A percentile compares a stretch with the other conserved stretches of the same genome.
Evolutionary conservation across 371 early-diverging fungal species (phyloP).

Genomic region (Lichtheimia hyalospora): DNA sequence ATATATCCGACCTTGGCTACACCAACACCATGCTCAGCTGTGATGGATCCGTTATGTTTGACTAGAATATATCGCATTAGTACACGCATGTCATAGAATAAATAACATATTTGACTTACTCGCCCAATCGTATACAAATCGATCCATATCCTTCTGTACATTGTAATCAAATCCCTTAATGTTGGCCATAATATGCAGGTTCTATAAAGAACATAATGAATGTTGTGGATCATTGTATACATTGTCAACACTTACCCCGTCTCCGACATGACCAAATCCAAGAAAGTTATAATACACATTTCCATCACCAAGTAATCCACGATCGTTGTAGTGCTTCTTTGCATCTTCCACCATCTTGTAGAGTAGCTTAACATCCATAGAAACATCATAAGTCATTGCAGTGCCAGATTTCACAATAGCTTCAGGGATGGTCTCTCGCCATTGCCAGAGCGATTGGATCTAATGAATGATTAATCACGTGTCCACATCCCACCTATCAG

Average conservation of each 20-base stretch:
- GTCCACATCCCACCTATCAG: background rate
- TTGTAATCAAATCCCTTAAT: constrained; percentile 43
- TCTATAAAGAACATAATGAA: constrained; percentile 28
- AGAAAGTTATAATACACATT: constrained; percentile 45
- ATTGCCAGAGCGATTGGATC: constrained; percentile 60
- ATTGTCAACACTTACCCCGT: constrained; percentile 35
- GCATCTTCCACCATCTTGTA: constrained; percentile 68
- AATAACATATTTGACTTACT: constrained; percentile 19
- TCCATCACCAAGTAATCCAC: constrained; percentile 43
- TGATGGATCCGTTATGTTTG: constrained; percentile 56
- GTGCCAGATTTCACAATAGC: constrained; percentile 63
- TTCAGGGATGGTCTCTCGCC: constrained; percentile 81
- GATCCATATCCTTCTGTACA: constrained; percentile 22
- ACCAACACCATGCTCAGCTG: constrained; percentile 53
- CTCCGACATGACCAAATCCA: constrained; percentile 80
- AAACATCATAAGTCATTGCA: constrained; percentile 79
- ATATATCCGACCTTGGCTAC: constrained; percentile 31
- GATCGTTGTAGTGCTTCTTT: constrained; percentile 44
- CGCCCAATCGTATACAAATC: constrained; percentile 67
- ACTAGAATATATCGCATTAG: constrained; percentile 14
- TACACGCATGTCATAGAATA: background rate
- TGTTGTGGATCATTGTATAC: background rate
- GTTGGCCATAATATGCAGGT: constrained; percentile 81
- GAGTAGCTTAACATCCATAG: constrained; percentile 65
- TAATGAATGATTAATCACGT: constrained; percentile 11